Evolutionary conservation across 2,329 filamentous ascomycete genomes (phyloP).

Genomic region (Botrytis fabae): DNA sequence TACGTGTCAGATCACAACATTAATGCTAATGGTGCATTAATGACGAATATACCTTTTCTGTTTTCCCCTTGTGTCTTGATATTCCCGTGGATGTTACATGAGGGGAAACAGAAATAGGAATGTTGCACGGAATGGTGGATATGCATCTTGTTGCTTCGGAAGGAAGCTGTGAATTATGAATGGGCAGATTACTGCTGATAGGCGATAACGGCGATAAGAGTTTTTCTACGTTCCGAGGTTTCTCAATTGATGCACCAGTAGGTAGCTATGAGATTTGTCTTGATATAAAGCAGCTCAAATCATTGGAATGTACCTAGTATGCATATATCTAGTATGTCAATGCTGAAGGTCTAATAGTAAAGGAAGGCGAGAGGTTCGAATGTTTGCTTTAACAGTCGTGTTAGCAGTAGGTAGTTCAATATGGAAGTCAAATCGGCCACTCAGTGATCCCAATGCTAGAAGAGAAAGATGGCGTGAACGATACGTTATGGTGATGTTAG

Average conservation of each 20-base stretch:
- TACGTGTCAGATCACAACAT: constrained; percentile 22
- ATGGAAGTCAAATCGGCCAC: not conserved
- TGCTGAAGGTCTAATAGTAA: not conserved
- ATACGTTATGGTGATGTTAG: not conserved
- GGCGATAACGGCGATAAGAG: constrained; percentile 18
- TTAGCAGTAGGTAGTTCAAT: not conserved
- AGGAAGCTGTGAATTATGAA: constrained; percentile 4
- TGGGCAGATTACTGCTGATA: not conserved
- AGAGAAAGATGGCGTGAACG: not conserved
- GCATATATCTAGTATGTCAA: not conserved
- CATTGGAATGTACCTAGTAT: not conserved
- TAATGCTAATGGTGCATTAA: constrained; percentile 6
- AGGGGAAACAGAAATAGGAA: not conserved
- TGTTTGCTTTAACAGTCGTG: not conserved
- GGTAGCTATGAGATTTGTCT: not conserved
- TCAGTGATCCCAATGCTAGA: not conserved
- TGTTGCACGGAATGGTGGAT: not conserved
- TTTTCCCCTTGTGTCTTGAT: not conserved
- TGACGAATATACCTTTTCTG: constrained; percentile 1
- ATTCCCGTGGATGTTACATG: constrained; percentile 12
- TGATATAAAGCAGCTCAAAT: not conserved
- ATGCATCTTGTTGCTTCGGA: not conserved
- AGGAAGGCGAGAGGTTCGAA: not conserved
- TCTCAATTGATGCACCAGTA: not conserved
- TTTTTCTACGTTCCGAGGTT: not conserved